A percentile compares a stretch with the other conserved stretches of the same genome.
These are phyloP conservation scores for Rhazya stricta DNA, from an alignment of 257 asterid species.

Conservation along the genomic window DNA sequence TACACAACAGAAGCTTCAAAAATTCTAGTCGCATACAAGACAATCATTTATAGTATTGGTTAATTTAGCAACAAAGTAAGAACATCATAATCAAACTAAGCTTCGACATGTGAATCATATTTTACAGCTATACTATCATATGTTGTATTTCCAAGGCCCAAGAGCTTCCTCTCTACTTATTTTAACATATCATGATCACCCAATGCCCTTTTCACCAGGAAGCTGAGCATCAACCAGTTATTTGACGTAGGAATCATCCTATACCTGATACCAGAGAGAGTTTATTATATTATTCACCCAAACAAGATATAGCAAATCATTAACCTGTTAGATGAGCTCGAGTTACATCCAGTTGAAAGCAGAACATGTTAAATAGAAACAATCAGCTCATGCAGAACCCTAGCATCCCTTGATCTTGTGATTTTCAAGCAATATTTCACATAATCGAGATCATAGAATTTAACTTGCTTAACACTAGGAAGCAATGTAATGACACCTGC, in stretches of 20 bases:
- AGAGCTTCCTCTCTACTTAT: slow-evolving; percentile 13
- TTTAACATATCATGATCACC: slow-evolving; percentile 1
- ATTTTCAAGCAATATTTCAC: too few relatives aligned
- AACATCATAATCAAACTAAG: background rate
- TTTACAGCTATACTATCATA: slow-evolving; percentile 8
- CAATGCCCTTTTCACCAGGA: background rate
- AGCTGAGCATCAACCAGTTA: background rate
- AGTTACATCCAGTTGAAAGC: background rate
- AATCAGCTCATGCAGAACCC: background rate
- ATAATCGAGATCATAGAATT: too few relatives aligned
- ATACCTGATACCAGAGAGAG: slow-evolving; percentile 12
- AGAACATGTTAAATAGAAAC: background rate
- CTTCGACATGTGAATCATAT: background rate
- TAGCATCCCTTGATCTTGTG: too few relatives aligned
- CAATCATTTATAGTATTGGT: background rate
- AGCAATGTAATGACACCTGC: too few relatives aligned
- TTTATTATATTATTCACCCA: background rate
- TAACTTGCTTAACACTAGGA: too few relatives aligned
- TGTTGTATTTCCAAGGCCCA: slow-evolving; percentile 12
- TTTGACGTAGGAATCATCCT: background rate
- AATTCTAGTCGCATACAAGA: background rate
- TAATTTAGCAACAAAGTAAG: background rate
- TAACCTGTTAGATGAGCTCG: background rate
- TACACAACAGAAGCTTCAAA: background rate
- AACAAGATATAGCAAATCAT: background rate